phyloP scores from a whole-genome alignment of 2,329 filamentous ascomycete genomes.

The Aspergillus neoniger region DNA sequence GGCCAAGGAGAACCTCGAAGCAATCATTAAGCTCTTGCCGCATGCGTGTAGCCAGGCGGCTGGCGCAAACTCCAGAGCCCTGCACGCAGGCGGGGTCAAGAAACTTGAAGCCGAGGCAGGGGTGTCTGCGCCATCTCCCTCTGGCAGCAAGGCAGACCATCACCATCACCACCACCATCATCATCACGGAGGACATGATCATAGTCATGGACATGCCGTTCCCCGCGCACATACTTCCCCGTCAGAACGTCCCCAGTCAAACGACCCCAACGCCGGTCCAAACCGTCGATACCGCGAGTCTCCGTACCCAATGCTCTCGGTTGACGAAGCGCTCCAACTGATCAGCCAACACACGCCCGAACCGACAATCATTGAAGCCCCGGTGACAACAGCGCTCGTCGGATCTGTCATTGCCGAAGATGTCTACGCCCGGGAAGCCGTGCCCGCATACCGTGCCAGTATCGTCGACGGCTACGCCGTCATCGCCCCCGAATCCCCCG shows the following conservation, averaged over 20 bases:
- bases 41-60: conserved; percentile 92
- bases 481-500: conserved; percentile 55
- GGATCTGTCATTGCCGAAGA: conserved; percentile 81
- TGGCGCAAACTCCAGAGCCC: conserved; percentile 73
- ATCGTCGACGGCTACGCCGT: conserved; percentile 97
- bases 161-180: conserved; percentile 41
- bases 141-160: conserved; percentile 18
- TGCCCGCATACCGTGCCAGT: conserved; percentile 91
- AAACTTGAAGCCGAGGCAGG: conserved; percentile 84
- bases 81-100: conserved; percentile 80
- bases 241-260: conserved; percentile 58
- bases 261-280: conserved; percentile 61
- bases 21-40: conserved; percentile 83
- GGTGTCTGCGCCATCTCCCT: conserved; percentile 40
- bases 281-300: conserved; percentile 77
- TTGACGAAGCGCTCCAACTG: conserved; percentile 73
- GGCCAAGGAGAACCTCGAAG: conserved; percentile 87
- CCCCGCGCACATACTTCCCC: conserved; percentile 73
- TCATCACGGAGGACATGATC: conserved; percentile 59
- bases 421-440: conserved; percentile 75
- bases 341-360: conserved; percentile 73
- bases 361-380: conserved; percentile 57
- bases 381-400: conserved; percentile 67
- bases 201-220: conserved; percentile 63
- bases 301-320: conserved; percentile 87